A percentile compares a stretch with the other conserved stretches of the same genome.
phyloP scores from a whole-genome alignment of 257 asterid genomes.

The Petunia secreta region DNA sequence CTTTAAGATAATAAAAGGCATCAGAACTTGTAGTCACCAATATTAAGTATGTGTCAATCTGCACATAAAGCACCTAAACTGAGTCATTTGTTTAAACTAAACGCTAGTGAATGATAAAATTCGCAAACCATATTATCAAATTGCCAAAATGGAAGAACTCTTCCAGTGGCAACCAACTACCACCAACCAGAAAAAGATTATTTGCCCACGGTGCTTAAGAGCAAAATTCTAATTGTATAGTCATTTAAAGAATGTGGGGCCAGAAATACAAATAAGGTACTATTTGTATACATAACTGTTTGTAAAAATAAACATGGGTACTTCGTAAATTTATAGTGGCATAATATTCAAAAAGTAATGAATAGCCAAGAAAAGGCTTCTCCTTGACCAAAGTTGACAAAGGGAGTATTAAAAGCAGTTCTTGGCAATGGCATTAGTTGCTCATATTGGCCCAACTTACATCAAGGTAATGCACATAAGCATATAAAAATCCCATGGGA shows the following conservation, averaged over 20 bases:
- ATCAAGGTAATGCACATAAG: constrained; percentile 94
- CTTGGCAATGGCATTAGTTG: not conserved
- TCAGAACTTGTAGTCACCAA: constrained; percentile 86
- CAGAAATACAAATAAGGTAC: not conserved
- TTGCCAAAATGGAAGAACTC: not conserved
- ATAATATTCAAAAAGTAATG: not conserved
- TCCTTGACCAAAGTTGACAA: not conserved
- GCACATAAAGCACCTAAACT: constrained; percentile 30
- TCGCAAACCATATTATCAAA: not conserved
- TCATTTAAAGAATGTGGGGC: not conserved
- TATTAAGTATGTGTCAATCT: constrained; percentile 81
- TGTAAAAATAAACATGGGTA: not conserved
- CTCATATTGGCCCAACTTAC: constrained; percentile 52
- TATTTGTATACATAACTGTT: not conserved
- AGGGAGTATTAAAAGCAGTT: not conserved
- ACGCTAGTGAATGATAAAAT: not conserved
- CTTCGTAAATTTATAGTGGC: not conserved
- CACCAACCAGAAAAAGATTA: not conserved
- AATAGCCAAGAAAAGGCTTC: not conserved
- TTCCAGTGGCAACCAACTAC: not conserved
- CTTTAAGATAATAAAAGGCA: constrained; percentile 86
- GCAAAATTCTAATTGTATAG: no score
- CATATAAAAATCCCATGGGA: constrained; percentile 89
- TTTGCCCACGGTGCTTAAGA: no score
- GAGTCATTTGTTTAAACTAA: constrained; percentile 3